These are phyloP conservation scores for Globisporangium megalacanthum DNA, from an alignment of 352 stramenopile species.

Conservation along the genomic window DNA sequence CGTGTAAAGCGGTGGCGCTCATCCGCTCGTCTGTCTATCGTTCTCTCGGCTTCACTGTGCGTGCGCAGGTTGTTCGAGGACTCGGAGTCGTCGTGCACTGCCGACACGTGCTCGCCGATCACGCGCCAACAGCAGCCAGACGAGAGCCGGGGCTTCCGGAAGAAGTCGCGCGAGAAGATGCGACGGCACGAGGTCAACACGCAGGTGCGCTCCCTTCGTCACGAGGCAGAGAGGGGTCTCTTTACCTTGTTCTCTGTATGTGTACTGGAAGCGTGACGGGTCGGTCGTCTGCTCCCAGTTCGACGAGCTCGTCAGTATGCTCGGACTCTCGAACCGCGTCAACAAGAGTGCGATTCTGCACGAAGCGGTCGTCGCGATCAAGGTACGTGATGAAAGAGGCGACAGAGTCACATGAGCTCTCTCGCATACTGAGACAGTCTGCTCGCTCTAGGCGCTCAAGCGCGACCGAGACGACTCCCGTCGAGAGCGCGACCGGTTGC, in stretches of 20 bases:
- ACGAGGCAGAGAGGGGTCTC: no score
- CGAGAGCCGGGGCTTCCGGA: slow-evolving; percentile 57
- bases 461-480: slow-evolving; percentile 58
- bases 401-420: background rate
- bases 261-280: background rate
- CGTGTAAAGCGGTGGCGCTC: no score
- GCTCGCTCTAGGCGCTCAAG: slow-evolving; percentile 24
- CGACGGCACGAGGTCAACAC: slow-evolving; percentile 74
- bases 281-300: slow-evolving; percentile 29
- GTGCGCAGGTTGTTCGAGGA: slow-evolving; percentile 24
- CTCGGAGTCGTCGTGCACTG: slow-evolving; percentile 30
- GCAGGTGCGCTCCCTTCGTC: slow-evolving; percentile 29
- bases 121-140: slow-evolving; percentile 18
- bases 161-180: slow-evolving; percentile 79
- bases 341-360: slow-evolving; percentile 71
- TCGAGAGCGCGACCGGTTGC: slow-evolving; percentile 49
- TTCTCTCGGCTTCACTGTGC: no score
- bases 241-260: background rate
- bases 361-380: slow-evolving; percentile 64
- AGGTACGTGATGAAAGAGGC: slow-evolving; percentile 15
- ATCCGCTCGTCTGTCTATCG: no score
- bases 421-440: background rate
- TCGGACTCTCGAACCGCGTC: slow-evolving; percentile 70
- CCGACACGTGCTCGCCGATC: slow-evolving; percentile 49
- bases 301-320: slow-evolving; percentile 59